A percentile compares a stretch with the other conserved stretches of the same genome.
Evolutionary conservation across 345 rosid genomes (phyloP).

Genomic region (Citrus trifoliata): DNA sequence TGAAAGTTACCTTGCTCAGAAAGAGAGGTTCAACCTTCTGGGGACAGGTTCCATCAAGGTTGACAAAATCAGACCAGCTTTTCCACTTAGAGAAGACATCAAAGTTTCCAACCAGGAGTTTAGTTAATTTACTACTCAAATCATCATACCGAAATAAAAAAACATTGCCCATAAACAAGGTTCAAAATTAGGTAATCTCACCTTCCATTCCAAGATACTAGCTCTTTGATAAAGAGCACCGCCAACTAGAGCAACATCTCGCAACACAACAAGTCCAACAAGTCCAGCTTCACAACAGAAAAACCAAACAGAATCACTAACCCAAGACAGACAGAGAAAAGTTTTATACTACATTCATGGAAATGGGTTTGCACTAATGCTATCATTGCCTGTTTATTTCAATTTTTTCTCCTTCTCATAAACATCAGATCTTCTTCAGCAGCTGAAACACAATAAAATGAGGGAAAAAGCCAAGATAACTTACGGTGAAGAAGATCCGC

Average conservation of each 20-base stretch:
- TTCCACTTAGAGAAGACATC: conserved; percentile 50
- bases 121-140: not conserved
- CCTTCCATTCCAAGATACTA: conserved; percentile 71
- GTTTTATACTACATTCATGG: not conserved
- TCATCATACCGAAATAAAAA: not conserved
- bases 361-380: not conserved
- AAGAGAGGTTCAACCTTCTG: conserved; percentile 86
- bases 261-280: conserved; percentile 69
- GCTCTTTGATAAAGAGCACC: conserved; percentile 83
- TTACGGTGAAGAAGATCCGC: conserved; percentile 77
- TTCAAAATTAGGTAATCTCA: conserved; percentile 22
- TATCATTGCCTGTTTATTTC: not conserved
- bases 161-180: not conserved
- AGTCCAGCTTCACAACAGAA: conserved; percentile 60
- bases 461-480: conserved; percentile 23
- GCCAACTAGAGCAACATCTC: conserved; percentile 74
- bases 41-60: conserved; percentile 67
- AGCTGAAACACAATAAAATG: not conserved
- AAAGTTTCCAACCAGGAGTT: not conserved
- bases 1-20: conserved; percentile 70
- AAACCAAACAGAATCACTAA: not conserved
- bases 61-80: conserved; percentile 73
- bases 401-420: too few species aligned
- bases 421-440: not conserved
- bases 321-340: not conserved